Base-by-base conservation (phyloP, 1,284 basidiomycete genomes). In the Marasmius fiardii region DNA sequence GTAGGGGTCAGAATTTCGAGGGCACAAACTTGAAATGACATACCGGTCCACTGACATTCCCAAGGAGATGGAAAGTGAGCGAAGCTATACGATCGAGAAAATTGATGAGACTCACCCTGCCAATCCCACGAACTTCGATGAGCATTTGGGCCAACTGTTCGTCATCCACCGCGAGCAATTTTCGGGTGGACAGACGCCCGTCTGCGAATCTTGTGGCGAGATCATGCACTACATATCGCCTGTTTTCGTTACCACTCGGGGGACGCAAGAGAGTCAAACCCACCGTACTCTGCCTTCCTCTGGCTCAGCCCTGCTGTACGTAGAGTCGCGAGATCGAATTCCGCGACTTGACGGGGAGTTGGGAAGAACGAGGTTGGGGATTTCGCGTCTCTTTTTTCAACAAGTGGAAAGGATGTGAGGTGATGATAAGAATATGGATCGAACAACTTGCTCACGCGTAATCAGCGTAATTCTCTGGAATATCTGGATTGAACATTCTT, bases 261-360 rank as follows among this genome's bases (percentile, higher is more conserved):
- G 5, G 45, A 18, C 66, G 35, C 52, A 33, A 43, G 51, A 43
- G 39, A 4, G 8, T 28, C 33, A 10, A 21, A 52, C 81, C 64
- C 56, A 90, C 90, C 79, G 67, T 95, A 95, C 74, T 94, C 92
- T 4, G 90, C 91, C 67, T 95, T 95, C 20, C 92, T 77, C 24
- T 73, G 79, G 60, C 89, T 92, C 56, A 94, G 69, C 0, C 93
- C 93, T 7, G 90, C 92, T 10, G 80, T 77, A 52, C 82, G 80
- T 50, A 95, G 72, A 1, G 75, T 76, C 5, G 78, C 60, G 10
- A 88, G 67, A 55, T 88, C 82, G 24, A 81, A 81, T 24, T 70
- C 68, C 1, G 81, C 74, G 2, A 95, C 89, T 65, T 90, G 82
- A 28, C 77, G 71, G 8, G 92, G 85, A 1, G 80, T 81, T 1